Percentiles rank a stretch among this genome's conserved stretches.
Conservation (phyloP, 495 filamentous ascomycete species). For the Podospora fimiseda region DNA sequence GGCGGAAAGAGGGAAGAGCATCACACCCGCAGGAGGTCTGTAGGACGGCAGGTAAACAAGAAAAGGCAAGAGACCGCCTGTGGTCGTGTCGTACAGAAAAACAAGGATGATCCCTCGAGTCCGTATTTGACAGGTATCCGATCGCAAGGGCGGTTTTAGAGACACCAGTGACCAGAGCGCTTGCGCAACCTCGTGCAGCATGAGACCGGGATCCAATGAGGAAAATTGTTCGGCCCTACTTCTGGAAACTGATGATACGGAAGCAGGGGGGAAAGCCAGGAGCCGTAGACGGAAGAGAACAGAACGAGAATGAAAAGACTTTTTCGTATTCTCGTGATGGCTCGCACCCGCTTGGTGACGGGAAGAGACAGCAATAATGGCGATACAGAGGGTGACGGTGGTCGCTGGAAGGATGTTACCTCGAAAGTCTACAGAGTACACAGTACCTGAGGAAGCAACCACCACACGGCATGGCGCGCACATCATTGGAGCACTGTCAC, state of each 20-base stretch:
- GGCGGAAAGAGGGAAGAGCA: not conserved
- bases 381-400: not conserved
- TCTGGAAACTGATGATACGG: not conserved
- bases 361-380: not conserved
- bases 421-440: not conserved
- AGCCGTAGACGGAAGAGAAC: not conserved
- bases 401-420: not conserved
- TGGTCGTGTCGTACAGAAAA: not conserved
- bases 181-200: slow-evolving; percentile 1
- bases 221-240: not conserved
- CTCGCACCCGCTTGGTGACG: no score
- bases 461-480: not conserved
- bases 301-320: not conserved
- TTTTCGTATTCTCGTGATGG: not conserved
- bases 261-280: not conserved
- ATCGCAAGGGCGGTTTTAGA: no score
- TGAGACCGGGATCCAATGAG: not conserved
- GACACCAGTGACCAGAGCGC: no score
- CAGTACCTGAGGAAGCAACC: not conserved
- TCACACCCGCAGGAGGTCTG: not conserved
- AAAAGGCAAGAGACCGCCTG: not conserved
- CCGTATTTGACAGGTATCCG: no score
- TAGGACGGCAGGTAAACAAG: not conserved
- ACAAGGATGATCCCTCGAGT: not conserved
- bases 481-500: no score